Base-by-base conservation (phyloP, 2,329 filamentous ascomycete genomes). In the Sarocladiaceae sp. region DNA sequence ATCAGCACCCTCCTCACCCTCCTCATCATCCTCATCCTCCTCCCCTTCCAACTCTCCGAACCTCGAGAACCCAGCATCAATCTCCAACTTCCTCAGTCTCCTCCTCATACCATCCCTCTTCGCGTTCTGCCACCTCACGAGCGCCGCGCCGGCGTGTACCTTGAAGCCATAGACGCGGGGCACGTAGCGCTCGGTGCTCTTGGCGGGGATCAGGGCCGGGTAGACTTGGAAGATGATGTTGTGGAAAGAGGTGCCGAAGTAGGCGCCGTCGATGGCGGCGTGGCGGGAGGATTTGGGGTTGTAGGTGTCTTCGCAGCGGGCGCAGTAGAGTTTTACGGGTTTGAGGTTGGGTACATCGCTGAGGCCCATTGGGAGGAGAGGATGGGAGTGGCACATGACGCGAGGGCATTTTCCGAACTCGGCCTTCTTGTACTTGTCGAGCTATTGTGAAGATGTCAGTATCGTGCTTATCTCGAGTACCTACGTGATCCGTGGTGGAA, bases 171-270 rank as follows among this genome's bases (percentile, higher is more conserved):
- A 99, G 55, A 96, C 87, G 54, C 88, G 84, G 22, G 94, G 94
- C 53, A 93, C 82, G 71, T 97, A 97, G 59, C 94, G 83, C 58
- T 90, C 85, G 56, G 85, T 78, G 60, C 84, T 90, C 79, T 97
- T 99, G 59, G 84, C 77, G 3, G 94, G 94, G 50, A 95, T 84
- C 60, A 99, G 79, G 22, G 88, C 84, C 5, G 94, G 93, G 68
- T 97, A 97, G 52, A 99, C 94, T 70, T 99, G 94, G 77, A 99
- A 97, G 56, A 99, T 84, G 71, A 99, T 97, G 73, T 97, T 97
- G 78, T 97, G 93, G 78, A 99, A 99, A 2, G 90, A 96, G 46
- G 93, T 92, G 60, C 94, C 94, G 61, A 99, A 99, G 78, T 97
- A 99, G 58, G 94, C 94, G 57, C 94, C 94, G 67, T 99, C 94